Base-by-base conservation (phyloP, 805 yeast genomes). In the Brettanomyces bruxellensis region DNA sequence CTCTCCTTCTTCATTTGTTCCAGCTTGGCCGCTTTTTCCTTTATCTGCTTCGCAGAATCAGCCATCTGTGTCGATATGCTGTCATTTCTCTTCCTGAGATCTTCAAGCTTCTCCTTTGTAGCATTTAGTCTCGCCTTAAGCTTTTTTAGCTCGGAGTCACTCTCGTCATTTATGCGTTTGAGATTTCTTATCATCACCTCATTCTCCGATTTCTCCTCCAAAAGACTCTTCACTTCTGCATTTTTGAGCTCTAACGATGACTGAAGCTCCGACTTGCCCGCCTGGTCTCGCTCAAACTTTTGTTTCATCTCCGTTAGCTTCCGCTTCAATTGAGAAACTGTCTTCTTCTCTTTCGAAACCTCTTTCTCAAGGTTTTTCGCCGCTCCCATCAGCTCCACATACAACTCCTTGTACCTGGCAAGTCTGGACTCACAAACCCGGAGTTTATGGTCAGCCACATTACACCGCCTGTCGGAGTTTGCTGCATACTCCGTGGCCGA, bases 361-460 rank as follows among this genome's bases (percentile, higher is more conserved):
- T 55, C 54, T 5, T 50, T 51, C 18, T 44, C 48, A 11, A 46
- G 47, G 8, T 48, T 49, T 13, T 51, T 55, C 42, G 46, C 41
- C n/a, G 28, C 44, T 9, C 25, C 44, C 14, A 43, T 45, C 36
- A 38, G 47, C 3, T 49, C 48, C 11, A 47, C 50, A 32, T 52
- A 55, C n/a, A 53, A 44, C 25, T 50, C 53, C 41, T 53, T 53
- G 23, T 50, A 46, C 34, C 51, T 53, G 4, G 43, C 48, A 3
- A 56, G 34, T 38, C 54, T 57, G n/a, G 53, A 47, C 39, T 51
- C 51, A 9, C 48, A 48, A 7, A 49, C 46, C 22, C 45, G 48
- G 4, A 48, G 40, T 35, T 48, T 49, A 1, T 51, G 47, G 22
- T 47, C 51, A 5, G 49, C 43, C n/a, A 37, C 34, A 24, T 34